Base-by-base conservation (phyloP, 2,329 filamentous ascomycete genomes). In the Monilinia polystroma region DNA sequence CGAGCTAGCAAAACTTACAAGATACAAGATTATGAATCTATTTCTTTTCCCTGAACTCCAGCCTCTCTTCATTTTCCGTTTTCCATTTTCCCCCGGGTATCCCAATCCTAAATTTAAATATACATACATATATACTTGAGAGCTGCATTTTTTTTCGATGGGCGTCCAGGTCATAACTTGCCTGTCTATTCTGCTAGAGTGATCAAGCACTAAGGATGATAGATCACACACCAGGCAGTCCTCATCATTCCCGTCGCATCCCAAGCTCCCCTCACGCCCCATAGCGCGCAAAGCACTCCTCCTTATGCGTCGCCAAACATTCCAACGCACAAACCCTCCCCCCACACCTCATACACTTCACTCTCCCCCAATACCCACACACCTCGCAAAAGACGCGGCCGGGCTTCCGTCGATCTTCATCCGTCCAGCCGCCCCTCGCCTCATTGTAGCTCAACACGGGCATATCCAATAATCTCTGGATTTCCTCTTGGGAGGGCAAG, bases 311-410 rank as follows among this genome's bases (percentile, higher is more conserved):
- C 74, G 87, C 86, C 72, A 92, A 82, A 73, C 91, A 93, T 68
- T 91, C 88, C 71, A 93, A 77, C 51, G 90, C 90, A 76, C 91
- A 94, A n/a, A 91, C 87, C 73, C 88, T 83, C 56, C 85, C 85
- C n/a, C 90, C 90, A 78, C 91, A 94, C 80, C 90, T 91, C 76
- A 88, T 84, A 79, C 91, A 94, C 77, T 84, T 85, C 56, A 92
- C 87, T 52, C 87, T 81, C 2, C 90, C 91, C 90, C 91, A 93
- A 78, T 93, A 93, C 18, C 91, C 91, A 75, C 91, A 94, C 43
- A 92, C 86, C 75, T 89, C 89, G 78, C 91, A 94, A 76, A 93
- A 94, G 47, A 81, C 80, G 68, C 90, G 81, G 57, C 80, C 80
- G 2, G 89, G 88, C 70, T 87, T 87, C 73, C 74, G 77, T 51